phyloP scores from a whole-genome alignment of 805 yeast species.

The Candida xyloterini region DNA sequence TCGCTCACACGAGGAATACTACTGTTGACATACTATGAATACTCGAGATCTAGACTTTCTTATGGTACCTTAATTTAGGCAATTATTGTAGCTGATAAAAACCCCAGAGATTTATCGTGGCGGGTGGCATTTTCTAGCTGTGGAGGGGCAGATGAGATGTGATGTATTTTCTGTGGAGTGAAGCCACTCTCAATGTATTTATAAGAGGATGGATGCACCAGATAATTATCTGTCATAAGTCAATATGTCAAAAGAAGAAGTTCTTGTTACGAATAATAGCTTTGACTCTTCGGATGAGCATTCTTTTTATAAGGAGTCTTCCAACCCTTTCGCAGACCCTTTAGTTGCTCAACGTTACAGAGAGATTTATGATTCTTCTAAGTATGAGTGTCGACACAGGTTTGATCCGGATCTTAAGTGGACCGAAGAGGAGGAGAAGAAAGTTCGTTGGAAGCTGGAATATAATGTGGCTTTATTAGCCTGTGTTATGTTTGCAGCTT shows the following conservation, averaged over 20 bases:
- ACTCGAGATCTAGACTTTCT: not conserved
- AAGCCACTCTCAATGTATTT: not conserved
- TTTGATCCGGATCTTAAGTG: conserved; percentile 60
- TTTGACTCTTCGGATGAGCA: not conserved
- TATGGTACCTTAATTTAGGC: not conserved
- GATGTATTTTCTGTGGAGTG: not conserved
- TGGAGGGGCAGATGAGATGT: not conserved
- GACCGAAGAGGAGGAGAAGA: conserved; percentile 50
- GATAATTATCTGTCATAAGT: not conserved
- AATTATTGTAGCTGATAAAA: not conserved
- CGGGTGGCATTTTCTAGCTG: not conserved
- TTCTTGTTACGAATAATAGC: not conserved
- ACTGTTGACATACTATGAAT: no score
- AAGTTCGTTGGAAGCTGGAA: conserved; percentile 50
- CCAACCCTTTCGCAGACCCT: conserved; percentile 44
- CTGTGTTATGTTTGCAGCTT: conserved; percentile 54
- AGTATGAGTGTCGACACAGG: conserved; percentile 52
- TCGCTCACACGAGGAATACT: no score
- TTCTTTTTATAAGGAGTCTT: not conserved
- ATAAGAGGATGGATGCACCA: not conserved
- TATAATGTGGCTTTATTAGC: conserved; percentile 56
- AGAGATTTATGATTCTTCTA: conserved; percentile 42
- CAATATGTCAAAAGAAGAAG: not conserved
- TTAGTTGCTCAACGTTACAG: conserved; percentile 44
- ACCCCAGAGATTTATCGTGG: not conserved